Evolutionary conservation across 208 protist genomes (phyloP), one percentile per base, ranked within the genome.

Genomic region (Endotrypanum monterogeii): DNA sequence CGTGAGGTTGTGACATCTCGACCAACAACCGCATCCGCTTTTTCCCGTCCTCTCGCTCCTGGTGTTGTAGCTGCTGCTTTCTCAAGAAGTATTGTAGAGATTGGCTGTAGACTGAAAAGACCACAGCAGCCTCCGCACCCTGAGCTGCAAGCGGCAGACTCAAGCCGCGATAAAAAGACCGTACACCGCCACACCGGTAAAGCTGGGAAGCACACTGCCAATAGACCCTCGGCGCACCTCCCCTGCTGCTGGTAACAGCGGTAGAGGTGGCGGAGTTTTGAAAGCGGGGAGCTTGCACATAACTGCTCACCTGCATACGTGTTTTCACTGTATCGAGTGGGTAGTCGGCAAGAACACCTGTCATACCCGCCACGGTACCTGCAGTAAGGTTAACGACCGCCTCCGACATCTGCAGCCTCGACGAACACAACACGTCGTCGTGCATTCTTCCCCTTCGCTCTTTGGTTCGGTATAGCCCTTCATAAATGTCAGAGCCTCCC

Each of bases 321-420:
- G 90, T 92, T 74, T 97, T 97, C 5, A 95, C 20, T 20, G 90
- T 94, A 75, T 97, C 93, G n/a, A 97, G 78, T 20, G 90, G 93
- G 78, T 94, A 97, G 71, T 96, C 92, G 3, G 92, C 51, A 20
- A 93, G 61, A 9, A 92, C 89, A 2, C 80, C 84, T 18, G 79
- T 81, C 66, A 88, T 83, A 16, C 92, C 90, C 25, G 88, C 88
- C 9, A 91, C 44, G 1, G 89, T 94, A 7, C 92, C 92, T 1
- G 88, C 80, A 2, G 80, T 65, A 51, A 93, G 63, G 54, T 90
- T 74, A 1, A 71, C 68, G 5, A 75, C 16, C 1, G 67, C 76
- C 25, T 83, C 78, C 48, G 30, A 63, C 74, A 73, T 83, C 1
- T 4, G 20, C 3, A 9, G 25, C 3, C 46, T 55, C 56, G 58